Conservation (phyloP, 1,139 yeast genomes). For the Chernovozyma aurita region DNA sequence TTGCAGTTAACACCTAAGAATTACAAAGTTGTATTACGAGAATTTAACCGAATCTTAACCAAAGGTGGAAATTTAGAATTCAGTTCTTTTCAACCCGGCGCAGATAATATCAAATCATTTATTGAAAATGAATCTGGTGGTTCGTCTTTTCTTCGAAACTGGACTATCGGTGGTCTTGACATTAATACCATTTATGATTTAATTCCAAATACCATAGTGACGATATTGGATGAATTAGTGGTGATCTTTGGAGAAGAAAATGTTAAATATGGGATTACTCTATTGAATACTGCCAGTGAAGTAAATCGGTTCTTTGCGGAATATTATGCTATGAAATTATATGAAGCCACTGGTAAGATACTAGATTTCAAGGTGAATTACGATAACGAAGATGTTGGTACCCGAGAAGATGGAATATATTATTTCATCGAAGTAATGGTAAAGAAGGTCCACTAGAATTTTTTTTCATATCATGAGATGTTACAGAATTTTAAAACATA, state of each 20-base stretch:
- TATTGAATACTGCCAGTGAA: constrained; percentile 29
- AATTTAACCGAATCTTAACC: constrained; percentile 34
- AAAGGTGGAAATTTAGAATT: constrained; percentile 34
- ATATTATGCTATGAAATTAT: constrained; percentile 27
- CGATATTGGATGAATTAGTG: constrained; percentile 20
- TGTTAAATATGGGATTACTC: constrained; percentile 28
- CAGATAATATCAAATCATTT: constrained; percentile 8
- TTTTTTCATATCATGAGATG: too few relatives aligned
- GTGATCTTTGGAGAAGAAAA: constrained; percentile 30
- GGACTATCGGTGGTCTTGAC: background rate
- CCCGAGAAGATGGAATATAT: constrained; percentile 20
- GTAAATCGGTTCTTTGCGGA: constrained; percentile 29
- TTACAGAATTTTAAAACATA: too few relatives aligned
- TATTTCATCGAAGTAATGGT: constrained; percentile 22
- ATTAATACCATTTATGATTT: background rate
- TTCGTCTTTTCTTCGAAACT: background rate
- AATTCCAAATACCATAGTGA: constrained; percentile 2
- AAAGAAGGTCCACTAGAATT: constrained; percentile 13
- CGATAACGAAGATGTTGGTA: too few relatives aligned
- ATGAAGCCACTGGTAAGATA: constrained; percentile 32
- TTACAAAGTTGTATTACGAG: constrained; percentile 22
- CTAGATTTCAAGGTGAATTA: constrained; percentile 22
- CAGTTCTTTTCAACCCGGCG: constrained; percentile 25
- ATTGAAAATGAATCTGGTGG: background rate
- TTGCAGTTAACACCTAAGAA: constrained; percentile 28